Base-by-base conservation (phyloP, 2,329 filamentous ascomycete genomes). In the Huntiella bhutanensis region DNA sequence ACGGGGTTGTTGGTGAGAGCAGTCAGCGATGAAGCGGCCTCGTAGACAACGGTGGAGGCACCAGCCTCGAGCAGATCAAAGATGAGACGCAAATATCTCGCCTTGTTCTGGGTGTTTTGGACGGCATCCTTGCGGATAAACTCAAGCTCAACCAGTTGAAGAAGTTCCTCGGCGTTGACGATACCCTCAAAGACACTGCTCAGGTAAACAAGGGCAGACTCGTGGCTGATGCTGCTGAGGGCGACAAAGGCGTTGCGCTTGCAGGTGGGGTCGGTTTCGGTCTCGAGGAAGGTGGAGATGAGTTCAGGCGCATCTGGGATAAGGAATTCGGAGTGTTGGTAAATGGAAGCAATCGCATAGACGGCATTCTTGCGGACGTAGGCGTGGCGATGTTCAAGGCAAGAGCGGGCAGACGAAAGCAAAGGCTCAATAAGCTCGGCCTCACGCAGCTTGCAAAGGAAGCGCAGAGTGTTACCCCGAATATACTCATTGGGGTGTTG, bases 401-500 rank as follows among this genome's bases (percentile, higher is more conserved):
- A 98, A 51, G 79, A 79, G 56, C 91, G 80, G 41, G 87, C 85
- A 12, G 91, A 92, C 36, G 88, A 92, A 38, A 98, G 77, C 47
- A 96, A 76, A 43, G 91, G 91, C 64, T 98, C 91, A 54, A 98
- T 87, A 52, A 98, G 77, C 65, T 98, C 91, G 45, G 88, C 74
- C 62, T 98, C 91, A 54, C 87, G 80, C 51, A 98, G 73, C 68
- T 98, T 98, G 71, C 82, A 91, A 50, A 98, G 76, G 66, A 96
- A 98, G 57, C 91, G 85, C 52, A 98, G 70, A n/a, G 91, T 98
- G 61, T 95, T 95, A 59, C 91, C 91, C 54, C 91, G 79, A 54
- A 98, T 87, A 64, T 94, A 98, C 70, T 98, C 91, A 69, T 98
- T 96, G 48, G 91, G 79, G 57, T 95, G 88, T 61, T 96, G 88